phyloP scores from a whole-genome alignment of 495 filamentous ascomycete genomes.

The Alectoria sarmentosa region DNA sequence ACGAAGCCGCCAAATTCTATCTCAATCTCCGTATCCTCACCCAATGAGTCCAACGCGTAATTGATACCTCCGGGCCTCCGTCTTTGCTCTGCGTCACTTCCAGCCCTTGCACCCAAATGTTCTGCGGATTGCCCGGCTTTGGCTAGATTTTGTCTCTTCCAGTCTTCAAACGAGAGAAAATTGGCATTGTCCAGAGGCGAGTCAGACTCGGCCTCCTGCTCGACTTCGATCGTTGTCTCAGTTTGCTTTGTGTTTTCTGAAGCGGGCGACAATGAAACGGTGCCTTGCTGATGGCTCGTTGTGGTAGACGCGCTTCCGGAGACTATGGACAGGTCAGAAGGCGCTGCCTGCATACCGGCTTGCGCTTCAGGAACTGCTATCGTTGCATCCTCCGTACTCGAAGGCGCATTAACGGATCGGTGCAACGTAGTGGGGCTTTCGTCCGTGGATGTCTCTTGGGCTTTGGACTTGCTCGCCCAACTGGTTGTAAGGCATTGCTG shows the following conservation, averaged over 20 bases:
- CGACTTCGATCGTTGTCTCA: slow-evolving; percentile 5
- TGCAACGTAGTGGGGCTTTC: slow-evolving; percentile 2
- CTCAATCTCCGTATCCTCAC: slow-evolving; percentile 87
- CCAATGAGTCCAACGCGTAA: slow-evolving; percentile 64
- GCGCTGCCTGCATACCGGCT: neutral
- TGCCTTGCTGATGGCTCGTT: neutral
- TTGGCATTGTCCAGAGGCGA: slow-evolving; percentile 72
- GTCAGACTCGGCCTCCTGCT: slow-evolving; percentile 48
- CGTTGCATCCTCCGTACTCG: neutral
- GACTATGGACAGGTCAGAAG: slow-evolving; percentile 1
- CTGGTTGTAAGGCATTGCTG: slow-evolving; percentile 63
- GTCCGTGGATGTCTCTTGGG: slow-evolving; percentile 17
- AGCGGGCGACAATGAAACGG: slow-evolving; percentile 7
- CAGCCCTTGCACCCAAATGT: slow-evolving; percentile 51
- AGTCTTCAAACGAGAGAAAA: slow-evolving; percentile 97
- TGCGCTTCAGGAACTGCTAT: neutral
- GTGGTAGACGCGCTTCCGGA: neutral
- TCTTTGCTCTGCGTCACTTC: slow-evolving; percentile 36
- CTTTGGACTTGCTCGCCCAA: slow-evolving; percentile 30
- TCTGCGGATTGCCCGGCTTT: slow-evolving; percentile 79
- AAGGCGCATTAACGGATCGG: neutral
- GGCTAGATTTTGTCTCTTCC: slow-evolving; percentile 90
- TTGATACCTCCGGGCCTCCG: slow-evolving; percentile 48
- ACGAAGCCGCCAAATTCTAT: slow-evolving; percentile 75
- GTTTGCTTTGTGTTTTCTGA: slow-evolving; percentile 2